Percentiles rank a stretch among this genome's conserved stretches.
These are phyloP conservation scores for Phytophthora aleatoria DNA, from an alignment of 352 stramenopile species.

Conservation along the genomic window DNA sequence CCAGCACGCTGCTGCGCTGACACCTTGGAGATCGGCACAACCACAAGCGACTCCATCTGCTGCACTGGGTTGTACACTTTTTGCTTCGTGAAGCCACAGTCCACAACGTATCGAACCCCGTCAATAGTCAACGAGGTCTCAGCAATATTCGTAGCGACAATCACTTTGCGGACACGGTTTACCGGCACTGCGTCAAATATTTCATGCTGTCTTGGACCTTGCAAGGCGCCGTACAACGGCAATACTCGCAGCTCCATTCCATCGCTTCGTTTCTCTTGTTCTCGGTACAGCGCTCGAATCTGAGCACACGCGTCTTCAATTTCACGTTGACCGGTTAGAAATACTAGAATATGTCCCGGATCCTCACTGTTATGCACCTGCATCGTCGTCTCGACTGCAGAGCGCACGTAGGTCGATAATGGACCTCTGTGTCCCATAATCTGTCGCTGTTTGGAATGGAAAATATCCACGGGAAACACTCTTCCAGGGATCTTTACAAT, in stretches of 20 bases:
- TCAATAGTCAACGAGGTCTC: conserved; percentile 99
- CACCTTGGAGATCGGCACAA: conserved; percentile 96
- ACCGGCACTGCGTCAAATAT: conserved; percentile 93
- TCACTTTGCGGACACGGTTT: conserved; percentile 77
- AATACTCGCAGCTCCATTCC: conserved; percentile 71
- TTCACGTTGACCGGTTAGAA: conserved; percentile 94
- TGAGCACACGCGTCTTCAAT: conserved; percentile 91
- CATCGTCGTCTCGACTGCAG: conserved; percentile 78
- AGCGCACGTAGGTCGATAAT: conserved; percentile 64
- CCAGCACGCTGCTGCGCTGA: conserved; percentile 95
- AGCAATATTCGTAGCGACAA: conserved; percentile 94
- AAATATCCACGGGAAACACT: conserved; percentile 93
- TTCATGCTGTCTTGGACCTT: conserved; percentile 89
- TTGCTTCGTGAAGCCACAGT: conserved; percentile 90
- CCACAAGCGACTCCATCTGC: conserved; percentile 84
- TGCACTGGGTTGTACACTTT: conserved; percentile 90
- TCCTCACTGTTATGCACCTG: conserved; percentile 74
- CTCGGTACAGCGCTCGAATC: conserved; percentile 66
- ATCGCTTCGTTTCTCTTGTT: conserved; percentile 15
- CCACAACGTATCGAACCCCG: conserved; percentile 88
- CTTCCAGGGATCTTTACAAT: conserved; percentile 91
- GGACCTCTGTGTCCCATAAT: conserved; percentile 75
- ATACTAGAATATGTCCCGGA: conserved; percentile 93
- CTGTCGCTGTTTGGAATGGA: conserved; percentile 89
- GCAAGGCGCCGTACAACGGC: conserved; percentile 96